phyloP scores from a whole-genome alignment of 192 early-diverging fungal species.

The Geranomyces michiganensis region DNA sequence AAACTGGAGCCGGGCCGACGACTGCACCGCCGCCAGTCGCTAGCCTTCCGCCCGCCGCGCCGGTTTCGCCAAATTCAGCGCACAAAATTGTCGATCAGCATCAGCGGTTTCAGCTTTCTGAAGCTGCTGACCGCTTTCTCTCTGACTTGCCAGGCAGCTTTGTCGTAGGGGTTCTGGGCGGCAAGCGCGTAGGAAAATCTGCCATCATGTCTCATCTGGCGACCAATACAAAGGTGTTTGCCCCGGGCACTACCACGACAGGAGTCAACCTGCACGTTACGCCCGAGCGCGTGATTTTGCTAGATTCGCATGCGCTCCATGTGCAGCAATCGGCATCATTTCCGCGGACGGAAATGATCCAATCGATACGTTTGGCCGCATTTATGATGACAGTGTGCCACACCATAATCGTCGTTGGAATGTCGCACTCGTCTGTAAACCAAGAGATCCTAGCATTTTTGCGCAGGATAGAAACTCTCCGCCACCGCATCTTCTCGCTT shows the following conservation, averaged over 20 bases:
- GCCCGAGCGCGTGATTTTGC: conserved; percentile 62
- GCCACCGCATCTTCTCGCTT: conserved; percentile 24
- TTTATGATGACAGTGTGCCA: conserved; percentile 70
- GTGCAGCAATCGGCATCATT: conserved; percentile 22
- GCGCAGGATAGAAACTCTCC: conserved; percentile 32
- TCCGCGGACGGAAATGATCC: conserved; percentile 49
- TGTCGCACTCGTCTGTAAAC: conserved; percentile 20
- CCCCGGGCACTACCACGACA: conserved; percentile 43
- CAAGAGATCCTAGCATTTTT: conserved; percentile 41
- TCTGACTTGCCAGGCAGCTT: conserved; percentile 70
- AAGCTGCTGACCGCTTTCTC: conserved; percentile 41
- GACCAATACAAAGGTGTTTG: conserved; percentile 30
- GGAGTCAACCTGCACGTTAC: conserved; percentile 70
- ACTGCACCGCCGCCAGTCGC: neutral
- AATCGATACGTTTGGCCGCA: conserved; percentile 54
- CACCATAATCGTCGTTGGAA: conserved; percentile 60
- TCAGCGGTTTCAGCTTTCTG: conserved; percentile 25
- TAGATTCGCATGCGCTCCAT: conserved; percentile 63
- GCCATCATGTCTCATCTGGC: conserved; percentile 61
- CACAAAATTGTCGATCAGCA: conserved; percentile 27
- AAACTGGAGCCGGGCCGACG: neutral
- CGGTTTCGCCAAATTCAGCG: neutral
- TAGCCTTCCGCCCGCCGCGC: neutral
- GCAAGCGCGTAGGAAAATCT: conserved; percentile 70
- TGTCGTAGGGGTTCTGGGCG: conserved; percentile 66